A percentile compares a stretch with the other conserved stretches of the same genome.
These are phyloP conservation scores for Tuber magnatum DNA, from an alignment of 495 filamentous ascomycete genomes.

Conservation along the genomic window DNA sequence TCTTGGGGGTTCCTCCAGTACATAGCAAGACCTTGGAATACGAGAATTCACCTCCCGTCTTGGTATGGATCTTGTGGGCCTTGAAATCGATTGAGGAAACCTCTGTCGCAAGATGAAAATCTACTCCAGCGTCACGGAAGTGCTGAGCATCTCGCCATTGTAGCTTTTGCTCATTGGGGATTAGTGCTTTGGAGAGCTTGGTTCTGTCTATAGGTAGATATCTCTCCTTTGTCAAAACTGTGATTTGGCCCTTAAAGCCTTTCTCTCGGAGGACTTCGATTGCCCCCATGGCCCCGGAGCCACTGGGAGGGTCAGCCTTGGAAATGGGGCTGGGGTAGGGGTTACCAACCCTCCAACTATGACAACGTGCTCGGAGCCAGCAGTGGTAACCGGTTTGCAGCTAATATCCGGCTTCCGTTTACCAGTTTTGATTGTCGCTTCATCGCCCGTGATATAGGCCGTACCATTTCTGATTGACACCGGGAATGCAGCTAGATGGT, in stretches of 20 bases:
- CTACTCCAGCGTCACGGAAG: conserved; percentile 68
- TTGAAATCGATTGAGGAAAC: conserved; percentile 70
- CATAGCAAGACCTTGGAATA: conserved; percentile 89
- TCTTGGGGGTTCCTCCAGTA: conserved; percentile 71
- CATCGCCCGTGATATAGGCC: conserved; percentile 76
- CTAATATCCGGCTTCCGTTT: conserved; percentile 64
- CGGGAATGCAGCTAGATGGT: conserved; percentile 72
- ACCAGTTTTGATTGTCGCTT: conserved; percentile 68
- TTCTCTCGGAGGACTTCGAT: conserved; percentile 73
- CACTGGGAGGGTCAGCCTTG: conserved; percentile 44
- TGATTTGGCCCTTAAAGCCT: conserved; percentile 73
- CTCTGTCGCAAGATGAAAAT: conserved; percentile 61
- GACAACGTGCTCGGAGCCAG: conserved; percentile 62
- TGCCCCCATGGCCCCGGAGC: conserved; percentile 70
- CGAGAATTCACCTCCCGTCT: conserved; percentile 57
- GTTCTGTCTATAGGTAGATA: conserved; percentile 84
- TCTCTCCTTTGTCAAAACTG: conserved; percentile 75
- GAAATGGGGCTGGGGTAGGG: background rate
- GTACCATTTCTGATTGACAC: conserved; percentile 68
- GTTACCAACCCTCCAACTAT: conserved; percentile 69
- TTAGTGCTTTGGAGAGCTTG: conserved; percentile 89
- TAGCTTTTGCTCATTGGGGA: conserved; percentile 72
- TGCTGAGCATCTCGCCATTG: conserved; percentile 65
- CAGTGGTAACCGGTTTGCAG: conserved; percentile 51
- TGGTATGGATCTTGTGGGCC: conserved; percentile 62